Base-by-base conservation (phyloP, 352 stramenopile genomes). In the Blastocystis sp. region DNA sequence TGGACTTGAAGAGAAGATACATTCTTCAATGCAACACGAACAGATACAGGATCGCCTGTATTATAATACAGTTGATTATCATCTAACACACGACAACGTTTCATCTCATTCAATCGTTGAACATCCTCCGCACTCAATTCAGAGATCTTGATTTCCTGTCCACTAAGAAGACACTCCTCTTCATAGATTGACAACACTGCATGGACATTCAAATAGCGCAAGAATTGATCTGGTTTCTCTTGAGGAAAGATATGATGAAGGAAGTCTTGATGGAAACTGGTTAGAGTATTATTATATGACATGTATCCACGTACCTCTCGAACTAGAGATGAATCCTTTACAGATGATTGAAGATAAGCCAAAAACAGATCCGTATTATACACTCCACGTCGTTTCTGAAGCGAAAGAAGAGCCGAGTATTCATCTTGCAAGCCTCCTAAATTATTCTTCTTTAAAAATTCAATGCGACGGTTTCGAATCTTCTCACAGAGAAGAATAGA, bases 21-120 rank as follows among this genome's bases (percentile, higher is more conserved):
- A 73, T 73, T 73, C 85, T 88, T 88, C 42, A 88, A 12, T 54
- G 65, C 37, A 43, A 88, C 39, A 21, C 46, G 24, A 19, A 88
- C 42, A 14, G 5, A 19, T 24, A 88, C 85, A 11, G 24, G 35
- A 14, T 87, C 75, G 1, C 39, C 67, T 7, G 75, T 57, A 11
- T 43, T 42, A 58, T 75, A 88, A 21, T 24, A 54, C 27, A 57
- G 24, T 43, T 35, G 42, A 42, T 88, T 88, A 4, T 43, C 49
- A 11, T 63, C 69, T 42, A 59, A 16, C 6, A 80, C 52, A 16
- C 35, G 27, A 5, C 21, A 63, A 11, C 69, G 69, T 27, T 24
- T 61, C 43, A 61, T 5, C 11, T 63, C 43, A 24, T 21, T 59
- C 69, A 80, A n/a, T 12, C 3, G 2, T 35, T 59, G 11, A 11